Conservation (phyloP, 768 basidiomycete species). For the Auriculariales sp. region DNA sequence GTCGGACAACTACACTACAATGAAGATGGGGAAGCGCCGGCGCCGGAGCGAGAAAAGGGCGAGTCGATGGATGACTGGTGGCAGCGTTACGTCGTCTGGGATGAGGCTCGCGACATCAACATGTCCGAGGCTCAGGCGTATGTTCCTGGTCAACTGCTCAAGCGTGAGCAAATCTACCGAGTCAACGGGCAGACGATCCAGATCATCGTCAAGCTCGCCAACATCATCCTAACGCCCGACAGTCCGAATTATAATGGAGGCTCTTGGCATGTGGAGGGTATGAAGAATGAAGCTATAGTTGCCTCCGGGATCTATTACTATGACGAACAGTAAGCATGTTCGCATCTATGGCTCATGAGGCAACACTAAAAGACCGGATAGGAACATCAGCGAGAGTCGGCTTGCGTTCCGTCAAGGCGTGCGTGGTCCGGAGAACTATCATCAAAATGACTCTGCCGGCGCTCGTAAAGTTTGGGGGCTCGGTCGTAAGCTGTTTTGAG, state of each 20-base stretch:
- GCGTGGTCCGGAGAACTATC: constrained; percentile 25
- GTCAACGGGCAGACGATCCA: constrained; percentile 22
- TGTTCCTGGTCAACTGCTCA: constrained; percentile 29
- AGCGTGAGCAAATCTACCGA: constrained; percentile 22
- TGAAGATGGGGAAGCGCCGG: constrained; percentile 34
- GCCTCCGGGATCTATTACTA: constrained; percentile 30
- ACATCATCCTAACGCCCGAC: constrained; percentile 24
- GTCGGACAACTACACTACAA: constrained; percentile 6
- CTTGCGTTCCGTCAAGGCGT: constrained; percentile 38
- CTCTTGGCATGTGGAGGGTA: constrained; percentile 37
- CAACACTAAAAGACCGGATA: constrained; percentile 11
- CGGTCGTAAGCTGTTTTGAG: constrained; percentile 29
- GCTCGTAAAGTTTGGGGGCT: constrained; percentile 38
- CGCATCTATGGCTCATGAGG: constrained; percentile 12
- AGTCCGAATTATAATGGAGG: constrained; percentile 19
- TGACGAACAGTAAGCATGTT: constrained; percentile 21
- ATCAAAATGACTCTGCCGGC: constrained; percentile 30
- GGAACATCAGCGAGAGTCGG: constrained; percentile 27
- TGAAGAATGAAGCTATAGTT: constrained; percentile 36
- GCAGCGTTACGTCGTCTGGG: constrained; percentile 26
- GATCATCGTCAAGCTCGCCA: constrained; percentile 28
- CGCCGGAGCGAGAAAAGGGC: constrained; percentile 32
- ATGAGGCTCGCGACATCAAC: too few relatives aligned
- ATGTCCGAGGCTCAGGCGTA: constrained; percentile 37
- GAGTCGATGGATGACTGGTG: constrained; percentile 30